These are phyloP conservation scores for Paramecium bursaria DNA, from an alignment of 73 alveolate species.

Conservation along the genomic window DNA sequence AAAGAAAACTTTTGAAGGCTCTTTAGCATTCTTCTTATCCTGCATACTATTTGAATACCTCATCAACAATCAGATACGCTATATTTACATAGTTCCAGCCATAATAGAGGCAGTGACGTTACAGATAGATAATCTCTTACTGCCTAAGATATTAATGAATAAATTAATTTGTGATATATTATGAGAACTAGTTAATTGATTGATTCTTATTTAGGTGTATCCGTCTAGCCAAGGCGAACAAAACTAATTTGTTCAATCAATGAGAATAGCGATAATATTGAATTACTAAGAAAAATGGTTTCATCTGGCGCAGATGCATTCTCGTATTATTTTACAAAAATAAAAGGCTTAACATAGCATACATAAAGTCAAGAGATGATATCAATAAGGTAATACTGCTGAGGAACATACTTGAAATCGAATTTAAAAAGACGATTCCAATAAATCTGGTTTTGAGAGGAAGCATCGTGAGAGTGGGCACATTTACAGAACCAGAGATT, in stretches of 20 bases:
- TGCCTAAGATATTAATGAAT: conserved; percentile 31
- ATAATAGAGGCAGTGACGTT: conserved; percentile 11
- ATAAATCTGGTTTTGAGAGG: conserved; percentile 41
- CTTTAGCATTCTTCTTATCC: conserved; percentile 1
- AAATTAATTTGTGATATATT: no score
- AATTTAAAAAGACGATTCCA: conserved; percentile 30
- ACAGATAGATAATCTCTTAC: conserved; percentile 26
- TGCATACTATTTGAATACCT: neutral
- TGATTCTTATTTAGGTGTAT: no score
- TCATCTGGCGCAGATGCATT: conserved; percentile 20
- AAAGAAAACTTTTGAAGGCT: conserved; percentile 22
- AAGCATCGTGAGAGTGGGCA: conserved; percentile 28
- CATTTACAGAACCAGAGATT: conserved; percentile 15
- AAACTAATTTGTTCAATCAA: conserved; percentile 38
- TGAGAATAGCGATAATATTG: conserved; percentile 24
- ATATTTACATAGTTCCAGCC: neutral
- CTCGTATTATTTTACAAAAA: neutral
- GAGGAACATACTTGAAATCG: conserved; percentile 11
- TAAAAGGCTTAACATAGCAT: conserved; percentile 38
- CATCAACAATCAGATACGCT: neutral
- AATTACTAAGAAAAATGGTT: conserved; percentile 7
- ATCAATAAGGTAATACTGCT: neutral
- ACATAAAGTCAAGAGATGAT: conserved; percentile 17
- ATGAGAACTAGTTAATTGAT: no score
- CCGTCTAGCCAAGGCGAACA: conserved; percentile 31